Percentiles rank a stretch among this genome's conserved stretches.
Evolutionary conservation across 345 rosid genomes (phyloP).

Genomic region (Arabis hirsuta): DNA sequence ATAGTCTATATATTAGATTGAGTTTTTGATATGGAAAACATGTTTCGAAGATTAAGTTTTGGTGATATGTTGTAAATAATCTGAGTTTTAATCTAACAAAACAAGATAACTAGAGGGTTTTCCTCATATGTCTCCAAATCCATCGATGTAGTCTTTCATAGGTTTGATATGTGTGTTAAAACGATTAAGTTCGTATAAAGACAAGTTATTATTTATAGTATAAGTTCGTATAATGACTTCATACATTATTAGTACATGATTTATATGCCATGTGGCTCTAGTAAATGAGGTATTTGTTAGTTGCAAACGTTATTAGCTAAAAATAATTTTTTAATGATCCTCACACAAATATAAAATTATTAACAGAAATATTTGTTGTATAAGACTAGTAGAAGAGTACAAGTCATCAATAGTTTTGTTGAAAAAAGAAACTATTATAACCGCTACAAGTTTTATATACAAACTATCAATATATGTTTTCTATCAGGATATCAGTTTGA

Average conservation of each 20-base stretch:
- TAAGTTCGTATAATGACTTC: background rate
- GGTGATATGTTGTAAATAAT: background rate
- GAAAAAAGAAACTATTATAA: background rate
- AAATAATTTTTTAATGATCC: background rate
- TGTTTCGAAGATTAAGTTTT: constrained; percentile 1
- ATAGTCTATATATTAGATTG: constrained; percentile 2
- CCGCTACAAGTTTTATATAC: background rate
- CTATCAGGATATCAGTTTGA: background rate
- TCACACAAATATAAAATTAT: background rate
- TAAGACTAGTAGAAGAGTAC: background rate
- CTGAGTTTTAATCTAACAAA: background rate
- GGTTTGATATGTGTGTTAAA: background rate
- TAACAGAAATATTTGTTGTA: constrained; percentile 9
- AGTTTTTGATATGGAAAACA: background rate
- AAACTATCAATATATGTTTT: background rate
- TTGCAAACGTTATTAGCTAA: background rate
- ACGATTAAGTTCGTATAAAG: background rate
- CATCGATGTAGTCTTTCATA: background rate
- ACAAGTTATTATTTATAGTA: too few relatives aligned
- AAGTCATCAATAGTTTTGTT: constrained; percentile 9
- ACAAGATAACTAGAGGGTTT: background rate
- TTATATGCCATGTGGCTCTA: constrained; percentile 6
- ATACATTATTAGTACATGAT: background rate
- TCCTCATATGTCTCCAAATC: background rate
- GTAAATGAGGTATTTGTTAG: background rate